Base-by-base conservation (phyloP, 768 basidiomycete species). In the Phaeolepiota aurea region DNA sequence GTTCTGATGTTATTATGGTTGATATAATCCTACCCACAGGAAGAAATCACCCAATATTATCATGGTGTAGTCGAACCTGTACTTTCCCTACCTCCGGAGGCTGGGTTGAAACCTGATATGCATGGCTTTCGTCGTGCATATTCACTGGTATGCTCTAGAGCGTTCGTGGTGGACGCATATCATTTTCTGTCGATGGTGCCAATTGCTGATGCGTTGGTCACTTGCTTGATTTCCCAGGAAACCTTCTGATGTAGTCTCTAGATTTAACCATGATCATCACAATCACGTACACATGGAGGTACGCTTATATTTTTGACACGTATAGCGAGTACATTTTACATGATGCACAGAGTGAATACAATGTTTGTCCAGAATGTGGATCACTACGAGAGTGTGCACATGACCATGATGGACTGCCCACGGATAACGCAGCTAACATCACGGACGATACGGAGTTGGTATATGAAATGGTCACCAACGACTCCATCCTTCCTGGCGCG, bases 161-260 rank as follows among this genome's bases (percentile, higher is more conserved):
- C 87, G 2, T 93, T 93, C 60, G 65, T 87, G 44, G 76, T 90
- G 45, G 90, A 93, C 57, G 70, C 75, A 4, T 91, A 77, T 54
- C 87, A 89, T 54, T 77, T 78, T 4, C 63, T 92, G 13, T 73
- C 83, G 1, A 83, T 94, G 73, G 85, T 89, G 14, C 88, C 90
- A 3, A 73, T 90, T 47, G 87, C 87, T 21, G 90, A 92, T 62
- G 72, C 73, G 84, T 87, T 54, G 58, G 80, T 72, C 10, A n/a
- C n/a, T n/a, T n/a, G n/a, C n/a, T n/a, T n/a, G n/a, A n/a, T n/a
- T n/a, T n/a, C n/a, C n/a, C n/a, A n/a, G n/a, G n/a, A n/a, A n/a
- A n/a, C n/a, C n/a, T n/a, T n/a, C n/a, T n/a, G n/a, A n/a, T n/a
- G n/a, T n/a, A n/a, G n/a, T 19, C 10, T 44, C 15, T 34, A 87